phyloP scores from a whole-genome alignment of 371 early-diverging fungal genomes.

The Lichtheimia ramosa region DNA sequence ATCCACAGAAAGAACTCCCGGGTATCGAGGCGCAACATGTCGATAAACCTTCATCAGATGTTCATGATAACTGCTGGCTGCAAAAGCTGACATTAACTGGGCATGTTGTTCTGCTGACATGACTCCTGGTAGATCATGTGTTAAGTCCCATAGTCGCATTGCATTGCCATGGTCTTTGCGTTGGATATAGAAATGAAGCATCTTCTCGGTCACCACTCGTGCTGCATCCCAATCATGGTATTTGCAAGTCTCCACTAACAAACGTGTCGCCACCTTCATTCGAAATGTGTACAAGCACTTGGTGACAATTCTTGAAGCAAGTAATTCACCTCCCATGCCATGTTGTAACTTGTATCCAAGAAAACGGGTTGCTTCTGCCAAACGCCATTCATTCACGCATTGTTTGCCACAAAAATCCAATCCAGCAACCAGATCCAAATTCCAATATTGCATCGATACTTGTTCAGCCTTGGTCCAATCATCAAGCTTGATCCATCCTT shows the following conservation, averaged over 20 bases:
- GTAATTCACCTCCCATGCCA: slow-evolving; percentile 12
- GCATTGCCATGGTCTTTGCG: slow-evolving; percentile 20
- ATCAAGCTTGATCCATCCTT: slow-evolving; percentile 13
- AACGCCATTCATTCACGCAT: slow-evolving; percentile 15
- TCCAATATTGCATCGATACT: slow-evolving; percentile 3
- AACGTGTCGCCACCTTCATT: background rate
- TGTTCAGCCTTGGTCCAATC: slow-evolving; percentile 16
- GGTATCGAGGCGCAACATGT: slow-evolving; percentile 26
- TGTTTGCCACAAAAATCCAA: slow-evolving; percentile 21
- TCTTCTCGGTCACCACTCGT: slow-evolving; percentile 6
- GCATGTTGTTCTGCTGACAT: background rate
- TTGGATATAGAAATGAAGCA: slow-evolving; percentile 22
- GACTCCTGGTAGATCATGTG: background rate
- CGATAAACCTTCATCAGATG: slow-evolving; percentile 29
- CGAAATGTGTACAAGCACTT: slow-evolving; percentile 26
- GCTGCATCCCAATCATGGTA: slow-evolving; percentile 17
- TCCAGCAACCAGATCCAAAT: slow-evolving; percentile 7
- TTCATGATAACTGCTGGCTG: slow-evolving; percentile 20
- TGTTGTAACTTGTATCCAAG: slow-evolving; percentile 17
- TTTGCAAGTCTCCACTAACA: slow-evolving; percentile 17
- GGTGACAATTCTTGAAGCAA: slow-evolving; percentile 15
- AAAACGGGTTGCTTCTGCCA: slow-evolving; percentile 22
- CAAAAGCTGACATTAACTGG: slow-evolving; percentile 2
- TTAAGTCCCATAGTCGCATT: slow-evolving; percentile 21
- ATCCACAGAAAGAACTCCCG: slow-evolving; percentile 13